Evolutionary conservation across 2,329 filamentous ascomycete genomes (phyloP), one percentile per base, ranked within the genome.

Genomic region (Xylaria hypoxylon): DNA sequence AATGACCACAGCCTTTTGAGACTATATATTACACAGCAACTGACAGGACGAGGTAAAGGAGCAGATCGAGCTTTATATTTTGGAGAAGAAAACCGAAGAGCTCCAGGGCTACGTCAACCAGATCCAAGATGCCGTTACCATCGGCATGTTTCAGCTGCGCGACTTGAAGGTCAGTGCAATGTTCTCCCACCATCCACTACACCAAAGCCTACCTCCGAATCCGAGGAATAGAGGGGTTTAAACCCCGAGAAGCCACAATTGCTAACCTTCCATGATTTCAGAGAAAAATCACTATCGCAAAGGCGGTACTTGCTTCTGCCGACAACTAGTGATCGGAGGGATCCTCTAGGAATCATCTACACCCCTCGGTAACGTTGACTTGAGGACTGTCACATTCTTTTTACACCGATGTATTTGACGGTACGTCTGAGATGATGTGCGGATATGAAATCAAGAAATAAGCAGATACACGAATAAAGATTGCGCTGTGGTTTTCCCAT

Each of bases 71-170:
- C 56, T 67, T 8, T 22, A 26, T 1, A 22, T 26, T n/a, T 8
- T 67, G 24, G 35, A 40, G 17, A 45, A 58, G 28, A 65, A 48
- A 19, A 38, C 47, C 13, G 7, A 55, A 45, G 61, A 65, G 52
- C 62, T 68, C 1, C 51, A 68, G 40, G 61, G 51, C 7, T 62
- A 61, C 22, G 19, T 65, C 26, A 65, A 68, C 24, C 44, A 61
- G 19, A n/a, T 68, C 6, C 65, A 68, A 28, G 65, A 68, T 19
- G 62, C 61, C 1, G 61, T 68, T 15, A 55, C 61, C 2, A 58
- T 61, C 5, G 61, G 57, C 40, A 65, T 61, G 62, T 40, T 35
- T 17, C 65, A 58, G 17, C 19, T 65, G 5, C 45, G 57, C 22
- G 61, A 58, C 28, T 28, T 65, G 61, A 58, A 58, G 61, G 65